Evolutionary conservation across 495 filamentous ascomycete species (phyloP).

Genomic region (Penicillium dipodomyicola): DNA sequence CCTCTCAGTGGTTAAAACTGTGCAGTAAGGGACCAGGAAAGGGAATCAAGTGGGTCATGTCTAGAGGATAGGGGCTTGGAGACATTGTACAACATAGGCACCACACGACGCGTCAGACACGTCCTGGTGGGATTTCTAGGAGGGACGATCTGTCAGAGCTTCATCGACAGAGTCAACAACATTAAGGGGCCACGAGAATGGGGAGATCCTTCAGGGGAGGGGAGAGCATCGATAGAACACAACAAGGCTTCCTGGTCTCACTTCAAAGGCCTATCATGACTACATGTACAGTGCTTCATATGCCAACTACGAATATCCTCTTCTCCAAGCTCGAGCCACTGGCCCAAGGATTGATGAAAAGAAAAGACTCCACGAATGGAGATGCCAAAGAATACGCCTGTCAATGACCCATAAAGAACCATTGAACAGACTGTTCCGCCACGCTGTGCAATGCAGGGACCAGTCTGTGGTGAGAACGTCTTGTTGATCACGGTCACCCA

Average conservation of each 20-base stretch:
- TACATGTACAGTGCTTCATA: not conserved
- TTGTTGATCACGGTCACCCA: slow-evolving; percentile 61
- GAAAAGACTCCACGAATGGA: slow-evolving; percentile 38
- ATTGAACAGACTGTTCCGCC: slow-evolving; percentile 64
- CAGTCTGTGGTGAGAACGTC: slow-evolving; percentile 56
- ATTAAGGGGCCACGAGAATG: no score
- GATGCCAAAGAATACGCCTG: slow-evolving; percentile 73
- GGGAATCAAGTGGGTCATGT: not conserved
- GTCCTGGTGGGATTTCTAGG: no score
- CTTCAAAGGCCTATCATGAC: no score
- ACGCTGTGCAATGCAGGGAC: slow-evolving; percentile 78
- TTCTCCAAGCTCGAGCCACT: slow-evolving; percentile 53
- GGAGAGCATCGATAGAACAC: no score
- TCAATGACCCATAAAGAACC: slow-evolving; percentile 64
- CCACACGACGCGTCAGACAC: no score
- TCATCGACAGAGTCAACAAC: no score
- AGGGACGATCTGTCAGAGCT: no score
- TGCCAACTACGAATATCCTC: slow-evolving; percentile 16
- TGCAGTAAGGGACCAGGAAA: not conserved
- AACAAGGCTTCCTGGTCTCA: no score
- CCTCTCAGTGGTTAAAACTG: not conserved
- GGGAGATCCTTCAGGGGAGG: no score
- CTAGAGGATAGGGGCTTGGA: not conserved
- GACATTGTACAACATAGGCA: not conserved
- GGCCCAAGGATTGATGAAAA: slow-evolving; percentile 58